Evolutionary conservation across 768 basidiomycete genomes (phyloP), one percentile per base, ranked within the genome.

Genomic region (Kwoniella dendrophila): DNA sequence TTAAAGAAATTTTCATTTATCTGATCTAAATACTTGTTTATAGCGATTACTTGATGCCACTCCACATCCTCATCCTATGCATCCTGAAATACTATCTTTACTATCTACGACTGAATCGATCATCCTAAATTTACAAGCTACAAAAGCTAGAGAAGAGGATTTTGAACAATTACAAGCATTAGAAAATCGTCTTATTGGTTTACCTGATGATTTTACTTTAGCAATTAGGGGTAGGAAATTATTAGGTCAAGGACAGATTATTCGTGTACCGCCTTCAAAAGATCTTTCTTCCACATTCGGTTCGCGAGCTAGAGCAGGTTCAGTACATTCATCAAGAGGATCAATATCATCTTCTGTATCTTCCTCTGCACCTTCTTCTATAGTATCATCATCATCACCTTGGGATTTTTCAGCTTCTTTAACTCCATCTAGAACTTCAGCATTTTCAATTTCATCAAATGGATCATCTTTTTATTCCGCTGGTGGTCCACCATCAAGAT

Each of bases 101-200:
- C 80, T 87, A 24, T 84, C 87, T 62, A 84, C 87, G 2, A 87
- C 86, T 18, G 86, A 89, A 61, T 80, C 87, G 65, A 84, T 88
- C 43, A 86, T 94, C 62, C 84, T 86, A 27, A 87, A 88, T 2
- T 84, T 96, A 80, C 86, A 87, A 40, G 91, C 92, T 70, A 90
- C 94, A 65, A 92, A 93, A 72, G 79, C 84, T 11, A 85, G 90
- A 20, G 92, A 94, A 76, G 90, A 92, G 53, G 90, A 92, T 63
- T 90, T 93, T 73, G 86, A 87, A n/a, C 78, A 85, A 36, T 81
- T 90, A 33, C 89, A 88, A 74, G 78, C 82, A 20, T 82, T 90
- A 20, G 80, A 85, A 14, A 74, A 79, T 5, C 83, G 84, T 0
- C 85, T 94, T 63, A 81, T 83, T 24, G 88, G 88, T 1, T 73